phyloP scores from a whole-genome alignment of 192 early-diverging fungal species.

The Coemansia sp. region DNA sequence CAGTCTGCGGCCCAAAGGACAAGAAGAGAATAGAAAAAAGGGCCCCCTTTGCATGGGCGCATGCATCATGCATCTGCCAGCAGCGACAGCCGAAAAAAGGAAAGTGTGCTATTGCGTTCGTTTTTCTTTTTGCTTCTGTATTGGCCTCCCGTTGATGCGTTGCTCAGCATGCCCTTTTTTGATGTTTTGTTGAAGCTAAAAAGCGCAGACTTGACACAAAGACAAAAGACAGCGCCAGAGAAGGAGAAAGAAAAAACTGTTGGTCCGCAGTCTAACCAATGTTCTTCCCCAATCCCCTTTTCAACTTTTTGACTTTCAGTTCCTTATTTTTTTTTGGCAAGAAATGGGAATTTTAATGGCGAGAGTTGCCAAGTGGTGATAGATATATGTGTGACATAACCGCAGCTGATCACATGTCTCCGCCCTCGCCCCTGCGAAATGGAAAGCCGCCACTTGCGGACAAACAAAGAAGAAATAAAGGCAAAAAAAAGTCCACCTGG shows the following conservation, averaged over 20 bases:
- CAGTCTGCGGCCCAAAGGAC: background rate
- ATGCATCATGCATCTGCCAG: background rate
- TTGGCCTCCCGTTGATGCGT: too few species aligned
- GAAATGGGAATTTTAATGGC: background rate
- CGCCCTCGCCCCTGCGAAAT: too few species aligned
- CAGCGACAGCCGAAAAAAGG: background rate
- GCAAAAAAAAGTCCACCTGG: too few species aligned
- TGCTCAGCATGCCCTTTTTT: too few species aligned
- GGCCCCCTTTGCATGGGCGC: background rate
- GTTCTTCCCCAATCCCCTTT: background rate
- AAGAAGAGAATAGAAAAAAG: slow-evolving; percentile 2
- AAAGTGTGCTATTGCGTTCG: background rate
- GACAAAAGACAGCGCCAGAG: too few species aligned
- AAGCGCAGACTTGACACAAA: too few species aligned
- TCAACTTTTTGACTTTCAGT: background rate
- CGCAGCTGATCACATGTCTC: background rate
- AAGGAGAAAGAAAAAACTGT: too few species aligned
- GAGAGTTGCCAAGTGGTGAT: background rate
- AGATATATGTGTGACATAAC: background rate
- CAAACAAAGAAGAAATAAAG: too few species aligned
- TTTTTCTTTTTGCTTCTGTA: background rate
- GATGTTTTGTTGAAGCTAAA: too few species aligned
- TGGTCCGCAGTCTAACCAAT: too few species aligned
- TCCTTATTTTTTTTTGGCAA: background rate
- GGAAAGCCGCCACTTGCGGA: too few species aligned